phyloP scores from a whole-genome alignment of 345 rosid species.

The Syzygium oleosum region DNA sequence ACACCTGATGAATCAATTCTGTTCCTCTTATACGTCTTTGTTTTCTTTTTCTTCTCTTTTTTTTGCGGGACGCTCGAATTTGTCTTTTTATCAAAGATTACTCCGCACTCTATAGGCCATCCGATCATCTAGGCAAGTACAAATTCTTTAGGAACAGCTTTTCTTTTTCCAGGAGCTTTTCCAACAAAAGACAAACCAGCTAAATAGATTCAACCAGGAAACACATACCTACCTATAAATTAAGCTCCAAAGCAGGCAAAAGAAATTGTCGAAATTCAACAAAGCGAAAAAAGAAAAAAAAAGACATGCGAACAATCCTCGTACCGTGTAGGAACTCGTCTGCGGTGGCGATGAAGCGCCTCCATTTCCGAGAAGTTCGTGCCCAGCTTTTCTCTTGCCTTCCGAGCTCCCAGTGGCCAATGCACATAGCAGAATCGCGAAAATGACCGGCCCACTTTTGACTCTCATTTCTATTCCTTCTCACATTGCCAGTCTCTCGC shows the following conservation, averaged over 20 bases:
- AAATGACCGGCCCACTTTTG: constrained; percentile 10
- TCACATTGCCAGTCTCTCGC: constrained; percentile 17
- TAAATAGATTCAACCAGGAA: not conserved
- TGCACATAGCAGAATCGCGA: constrained; percentile 21
- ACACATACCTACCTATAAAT: not conserved
- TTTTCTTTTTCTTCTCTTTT: not conserved
- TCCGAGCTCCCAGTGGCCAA: constrained; percentile 14
- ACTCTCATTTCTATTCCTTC: constrained; percentile 33
- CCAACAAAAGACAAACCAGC: not conserved
- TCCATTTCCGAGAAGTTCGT: constrained; percentile 3
- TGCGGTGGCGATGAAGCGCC: not conserved
- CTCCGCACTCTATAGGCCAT: not conserved
- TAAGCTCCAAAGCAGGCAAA: not conserved
- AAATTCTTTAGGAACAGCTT: not conserved
- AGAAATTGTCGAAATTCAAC: not conserved
- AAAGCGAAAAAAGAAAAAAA: not conserved
- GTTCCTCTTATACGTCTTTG: not conserved
- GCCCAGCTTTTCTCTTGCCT: constrained; percentile 8
- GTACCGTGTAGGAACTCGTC: constrained; percentile 15
- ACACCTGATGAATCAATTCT: not conserved
- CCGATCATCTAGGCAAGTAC: not conserved
- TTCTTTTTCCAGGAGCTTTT: not conserved
- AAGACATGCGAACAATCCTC: not conserved
- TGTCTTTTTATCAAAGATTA: not conserved
- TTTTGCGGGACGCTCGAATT: not conserved